These are phyloP conservation scores for Rhizopus microsporus DNA, from an alignment of 371 early-diverging fungal genomes.

Conservation along the genomic window DNA sequence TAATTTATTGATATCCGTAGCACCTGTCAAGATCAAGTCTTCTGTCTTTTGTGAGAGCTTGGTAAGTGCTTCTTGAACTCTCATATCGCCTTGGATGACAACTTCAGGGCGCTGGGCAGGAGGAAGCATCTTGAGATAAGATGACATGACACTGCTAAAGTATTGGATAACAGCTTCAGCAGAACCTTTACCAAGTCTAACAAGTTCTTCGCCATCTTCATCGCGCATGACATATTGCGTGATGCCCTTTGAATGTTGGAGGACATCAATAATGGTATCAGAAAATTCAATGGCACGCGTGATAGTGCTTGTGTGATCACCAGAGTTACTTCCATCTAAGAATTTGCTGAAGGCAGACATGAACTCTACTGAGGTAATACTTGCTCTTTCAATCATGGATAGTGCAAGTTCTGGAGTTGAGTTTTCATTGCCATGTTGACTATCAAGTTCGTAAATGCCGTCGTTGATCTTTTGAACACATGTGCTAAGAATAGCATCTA, in stretches of 20 bases:
- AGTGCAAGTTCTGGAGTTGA: conserved; percentile 91
- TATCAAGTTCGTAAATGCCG: conserved; percentile 82
- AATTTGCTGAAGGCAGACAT: conserved; percentile 74
- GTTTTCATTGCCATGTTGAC: conserved; percentile 81
- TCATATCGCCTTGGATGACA: conserved; percentile 72
- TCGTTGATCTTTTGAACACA: conserved; percentile 89
- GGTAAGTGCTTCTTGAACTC: conserved; percentile 72
- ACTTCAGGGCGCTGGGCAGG: conserved; percentile 72
- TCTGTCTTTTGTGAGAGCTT: conserved; percentile 76
- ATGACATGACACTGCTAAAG: conserved; percentile 86
- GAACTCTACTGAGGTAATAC: conserved; percentile 79
- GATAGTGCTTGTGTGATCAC: conserved; percentile 87
- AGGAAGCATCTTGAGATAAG: conserved; percentile 69
- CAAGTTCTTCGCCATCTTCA: conserved; percentile 75
- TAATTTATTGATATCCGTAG: conserved; percentile 65
- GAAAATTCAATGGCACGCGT: conserved; percentile 80
- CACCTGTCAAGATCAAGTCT: conserved; percentile 71
- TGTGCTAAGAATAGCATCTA: conserved; percentile 85
- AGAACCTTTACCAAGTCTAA: conserved; percentile 65
- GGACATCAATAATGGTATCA: conserved; percentile 79
- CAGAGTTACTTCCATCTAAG: conserved; percentile 71
- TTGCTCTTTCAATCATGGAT: conserved; percentile 87
- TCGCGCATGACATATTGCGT: conserved; percentile 82
- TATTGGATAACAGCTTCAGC: conserved; percentile 72
- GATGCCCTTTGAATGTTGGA: conserved; percentile 89